Evolutionary conservation across 768 basidiomycete genomes (phyloP), one percentile per base, ranked within the genome.

Genomic region (Suillus tomentosus): DNA sequence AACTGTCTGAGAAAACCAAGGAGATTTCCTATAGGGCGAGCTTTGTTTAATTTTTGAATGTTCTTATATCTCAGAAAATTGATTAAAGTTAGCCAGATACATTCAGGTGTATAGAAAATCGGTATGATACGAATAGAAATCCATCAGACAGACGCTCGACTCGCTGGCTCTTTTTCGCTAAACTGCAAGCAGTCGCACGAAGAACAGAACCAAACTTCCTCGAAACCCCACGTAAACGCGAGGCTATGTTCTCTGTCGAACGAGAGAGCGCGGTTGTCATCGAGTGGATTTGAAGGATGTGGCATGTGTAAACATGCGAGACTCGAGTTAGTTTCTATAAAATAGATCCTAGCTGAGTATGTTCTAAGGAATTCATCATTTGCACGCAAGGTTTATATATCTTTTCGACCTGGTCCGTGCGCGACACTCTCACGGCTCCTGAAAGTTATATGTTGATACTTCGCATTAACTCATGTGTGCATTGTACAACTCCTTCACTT

Each of bases 291-390:
- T 69, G 73, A 79, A 74, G 74, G 69, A 77, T 74, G 77, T 72
- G 78, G 77, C 78, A 79, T 76, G 76, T 73, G 72, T 79, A 78
- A 78, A 78, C 75, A 77, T 79, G 78, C 78, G 72, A 79, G 76
- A 79, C 78, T 77, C 78, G 73, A 78, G 78, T 79, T 78, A 78
- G 78, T 76, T 76, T 74, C 75, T 76, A 74, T 75, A 76, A 62
- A 76, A 76, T 73, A 76, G 75, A 76, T 76, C 75, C 75, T 73
- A 69, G 72, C 70, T 75, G 78, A 79, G 78, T 79, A 79, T 79
- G 76, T 77, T 79, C 78, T 79, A 60, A 72, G 66, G 77, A 74
- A 8, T 74, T 71, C 75, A 66, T 15, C 34, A 39, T 45, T 31
- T 15, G 0, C 19, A 14, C 14, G 7, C 11, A 5, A 47, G 42